phyloP scores from a whole-genome alignment of 169 alveolate species.

The Cryptosporidium sp. region DNA sequence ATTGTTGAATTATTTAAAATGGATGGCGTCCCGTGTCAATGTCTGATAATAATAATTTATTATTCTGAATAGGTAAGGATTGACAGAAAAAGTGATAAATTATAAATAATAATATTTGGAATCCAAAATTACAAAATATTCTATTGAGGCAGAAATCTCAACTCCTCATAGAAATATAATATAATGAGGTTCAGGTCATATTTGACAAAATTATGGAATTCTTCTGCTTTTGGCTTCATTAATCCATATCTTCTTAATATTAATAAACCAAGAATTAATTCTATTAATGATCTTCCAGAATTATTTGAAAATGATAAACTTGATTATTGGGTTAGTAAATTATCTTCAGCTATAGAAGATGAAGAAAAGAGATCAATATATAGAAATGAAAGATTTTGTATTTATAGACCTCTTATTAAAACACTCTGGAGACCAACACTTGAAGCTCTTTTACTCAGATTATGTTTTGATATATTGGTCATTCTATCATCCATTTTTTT shows the following conservation, averaged over 20 bases:
- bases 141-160: conserved; percentile 3
- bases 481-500: conserved; percentile 25
- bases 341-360: conserved; percentile 45
- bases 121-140: neutral
- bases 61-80: neutral
- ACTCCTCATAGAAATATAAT: neutral
- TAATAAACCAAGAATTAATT: conserved; percentile 9
- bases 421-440: conserved; percentile 55
- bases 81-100: neutral
- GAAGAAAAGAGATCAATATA: conserved; percentile 34
- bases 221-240: conserved; percentile 23
- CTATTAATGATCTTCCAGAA: conserved; percentile 42
- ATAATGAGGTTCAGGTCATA: conserved; percentile 5
- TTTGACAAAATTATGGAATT: conserved; percentile 17
- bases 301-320: conserved; percentile 36
- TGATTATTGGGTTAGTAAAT: conserved; percentile 44
- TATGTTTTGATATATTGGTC: conserved; percentile 36
- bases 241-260: conserved; percentile 38
- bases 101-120: neutral
- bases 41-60: neutral
- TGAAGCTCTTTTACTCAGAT: conserved; percentile 31
- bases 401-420: conserved; percentile 35
- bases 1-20: no score
- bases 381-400: conserved; percentile 23
- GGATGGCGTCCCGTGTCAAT: conserved; percentile 16